Evolutionary conservation across 805 yeast genomes (phyloP).

Genomic region (Zygoascus tannicola): DNA sequence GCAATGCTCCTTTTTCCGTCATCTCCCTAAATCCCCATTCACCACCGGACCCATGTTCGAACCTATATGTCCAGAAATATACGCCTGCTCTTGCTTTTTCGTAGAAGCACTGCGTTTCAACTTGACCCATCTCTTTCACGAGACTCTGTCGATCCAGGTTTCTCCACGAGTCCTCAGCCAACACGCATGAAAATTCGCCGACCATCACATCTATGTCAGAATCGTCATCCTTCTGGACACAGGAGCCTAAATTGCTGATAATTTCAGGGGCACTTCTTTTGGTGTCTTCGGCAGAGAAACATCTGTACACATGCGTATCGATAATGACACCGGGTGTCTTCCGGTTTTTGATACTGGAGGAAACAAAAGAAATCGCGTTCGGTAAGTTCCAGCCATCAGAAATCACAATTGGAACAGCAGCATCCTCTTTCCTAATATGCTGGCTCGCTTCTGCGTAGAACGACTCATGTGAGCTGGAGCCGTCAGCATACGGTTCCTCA

Average conservation of each 20-base stretch:
- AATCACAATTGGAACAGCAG: constrained; percentile 58
- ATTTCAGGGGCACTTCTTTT: constrained; percentile 55
- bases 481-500: constrained; percentile 60
- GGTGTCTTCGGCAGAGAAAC: constrained; percentile 71
- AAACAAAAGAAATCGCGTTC: constrained; percentile 63
- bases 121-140: constrained; percentile 54
- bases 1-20: constrained; percentile 53
- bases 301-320: constrained; percentile 80
- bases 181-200: constrained; percentile 87
- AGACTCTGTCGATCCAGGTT: constrained; percentile 42
- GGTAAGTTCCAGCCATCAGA: constrained; percentile 94
- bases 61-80: constrained; percentile 87
- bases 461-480: constrained; percentile 33
- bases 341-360: constrained; percentile 4
- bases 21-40: constrained; percentile 90
- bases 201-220: constrained; percentile 59
- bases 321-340: constrained; percentile 43
- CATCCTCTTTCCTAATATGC: constrained; percentile 48
- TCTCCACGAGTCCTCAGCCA: constrained; percentile 70
- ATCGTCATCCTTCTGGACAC: constrained; percentile 19
- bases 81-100: constrained; percentile 58
- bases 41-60: constrained; percentile 84
- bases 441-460: constrained; percentile 61
- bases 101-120: constrained; percentile 40
- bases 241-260: constrained; percentile 42